Conservation (phyloP, 2,329 filamentous ascomycete species). For the Pyrenochaeta sp. region DNA sequence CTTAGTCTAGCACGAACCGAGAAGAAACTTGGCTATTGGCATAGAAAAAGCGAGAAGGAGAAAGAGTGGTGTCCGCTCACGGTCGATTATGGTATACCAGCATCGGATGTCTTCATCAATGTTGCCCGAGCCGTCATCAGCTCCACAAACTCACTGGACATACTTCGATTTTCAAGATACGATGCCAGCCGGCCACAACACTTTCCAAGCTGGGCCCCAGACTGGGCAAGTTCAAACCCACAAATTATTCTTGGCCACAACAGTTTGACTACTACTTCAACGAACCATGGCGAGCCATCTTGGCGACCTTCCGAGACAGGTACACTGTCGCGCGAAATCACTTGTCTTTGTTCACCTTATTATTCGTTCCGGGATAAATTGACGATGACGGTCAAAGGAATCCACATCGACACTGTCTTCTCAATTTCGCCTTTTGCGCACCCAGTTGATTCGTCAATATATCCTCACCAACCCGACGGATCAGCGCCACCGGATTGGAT, state of each 20-base stretch:
- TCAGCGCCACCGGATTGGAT: too few species aligned
- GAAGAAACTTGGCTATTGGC: conserved; percentile 1
- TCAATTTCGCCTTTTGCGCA: too few species aligned
- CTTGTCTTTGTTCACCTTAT: conserved; percentile 1
- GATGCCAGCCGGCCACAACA: background rate
- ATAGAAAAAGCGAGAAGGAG: conserved; percentile 3
- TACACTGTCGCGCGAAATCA: conserved; percentile 1
- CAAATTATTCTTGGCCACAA: background rate
- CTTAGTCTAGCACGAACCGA: conserved; percentile 5
- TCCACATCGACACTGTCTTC: conserved; percentile 9
- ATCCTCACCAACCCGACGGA: too few species aligned
- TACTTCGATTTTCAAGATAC: conserved; percentile 2
- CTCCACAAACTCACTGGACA: conserved; percentile 4
- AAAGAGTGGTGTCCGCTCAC: conserved; percentile 5
- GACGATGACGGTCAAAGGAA: conserved; percentile 5
- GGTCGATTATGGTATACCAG: conserved; percentile 5
- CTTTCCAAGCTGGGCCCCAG: conserved; percentile 9
- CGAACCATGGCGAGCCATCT: background rate
- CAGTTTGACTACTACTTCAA: background rate
- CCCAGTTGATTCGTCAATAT: too few species aligned
- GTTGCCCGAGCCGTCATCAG: conserved; percentile 6
- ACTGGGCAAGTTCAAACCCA: conserved; percentile 4
- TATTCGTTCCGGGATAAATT: conserved; percentile 2
- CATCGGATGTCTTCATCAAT: conserved; percentile 6
- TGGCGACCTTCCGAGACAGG: background rate